A percentile compares a stretch with the other conserved stretches of the same genome.
Conservation (phyloP, 1,139 yeast genomes). For the Spathaspora sp. region DNA sequence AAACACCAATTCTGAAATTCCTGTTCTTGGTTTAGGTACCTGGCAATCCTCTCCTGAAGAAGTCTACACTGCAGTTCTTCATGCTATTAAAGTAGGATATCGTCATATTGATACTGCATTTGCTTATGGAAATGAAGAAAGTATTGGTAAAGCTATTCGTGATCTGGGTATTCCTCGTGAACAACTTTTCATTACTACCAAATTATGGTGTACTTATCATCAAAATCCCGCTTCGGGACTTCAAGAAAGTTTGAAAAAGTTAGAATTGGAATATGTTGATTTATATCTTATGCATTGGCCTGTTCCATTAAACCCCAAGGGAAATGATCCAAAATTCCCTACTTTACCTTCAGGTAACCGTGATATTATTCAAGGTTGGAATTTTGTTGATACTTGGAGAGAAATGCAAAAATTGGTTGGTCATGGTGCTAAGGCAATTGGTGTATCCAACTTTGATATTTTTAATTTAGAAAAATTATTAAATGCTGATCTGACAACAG, state of each 20-base stretch:
- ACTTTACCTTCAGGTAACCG: conserved; percentile 23
- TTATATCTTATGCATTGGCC: conserved; percentile 86
- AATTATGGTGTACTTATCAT: conserved; percentile 68
- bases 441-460: conserved; percentile 74
- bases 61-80: conserved; percentile 53
- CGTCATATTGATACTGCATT: conserved; percentile 77
- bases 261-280: conserved; percentile 76
- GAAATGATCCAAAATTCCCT: conserved; percentile 33
- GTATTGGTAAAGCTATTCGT: conserved; percentile 60
- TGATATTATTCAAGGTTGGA: conserved; percentile 43
- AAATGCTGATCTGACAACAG: conserved; percentile 42
- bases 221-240: conserved; percentile 55
- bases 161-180: conserved; percentile 65
- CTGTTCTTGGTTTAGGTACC: conserved; percentile 72
- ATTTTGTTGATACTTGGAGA: conserved; percentile 63
- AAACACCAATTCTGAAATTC: conserved; percentile 60
- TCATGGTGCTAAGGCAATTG: conserved; percentile 63
- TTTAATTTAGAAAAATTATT: conserved; percentile 49
- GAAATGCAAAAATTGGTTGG: conserved; percentile 57
- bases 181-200: conserved; percentile 72
- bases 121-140: conserved; percentile 60
- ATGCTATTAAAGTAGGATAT: conserved; percentile 66
- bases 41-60: conserved; percentile 58
- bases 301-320: conserved; percentile 46
- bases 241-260: conserved; percentile 55